Conservation (phyloP, 257 asterid species). For the Solanum microdontum region DNA sequence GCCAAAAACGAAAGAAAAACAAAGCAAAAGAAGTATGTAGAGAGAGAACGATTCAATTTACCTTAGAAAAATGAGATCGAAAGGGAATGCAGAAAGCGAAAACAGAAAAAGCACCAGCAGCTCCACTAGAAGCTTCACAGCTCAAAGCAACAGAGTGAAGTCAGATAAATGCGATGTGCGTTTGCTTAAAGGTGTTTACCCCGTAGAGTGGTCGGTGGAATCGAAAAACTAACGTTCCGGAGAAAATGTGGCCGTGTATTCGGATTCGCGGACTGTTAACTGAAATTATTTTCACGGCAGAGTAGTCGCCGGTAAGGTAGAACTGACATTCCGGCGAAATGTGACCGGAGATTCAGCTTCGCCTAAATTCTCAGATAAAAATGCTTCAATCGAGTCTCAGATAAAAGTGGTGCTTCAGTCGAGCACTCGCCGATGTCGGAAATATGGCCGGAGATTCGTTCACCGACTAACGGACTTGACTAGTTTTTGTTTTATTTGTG, state of each 20-base stretch:
- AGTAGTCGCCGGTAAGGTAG: not conserved
- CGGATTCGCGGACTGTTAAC: not conserved
- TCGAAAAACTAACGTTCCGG: slow-evolving; percentile 8
- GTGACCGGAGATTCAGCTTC: not conserved
- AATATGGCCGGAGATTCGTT: not conserved
- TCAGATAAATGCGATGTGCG: not conserved
- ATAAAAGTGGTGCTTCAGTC: not conserved
- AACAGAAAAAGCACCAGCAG: slow-evolving; percentile 13
- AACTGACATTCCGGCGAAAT: not conserved
- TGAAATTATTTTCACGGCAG: not conserved
- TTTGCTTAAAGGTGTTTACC: not conserved
- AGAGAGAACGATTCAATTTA: slow-evolving; percentile 5
- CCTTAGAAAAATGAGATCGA: slow-evolving; percentile 57
- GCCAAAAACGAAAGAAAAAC: slow-evolving; percentile 14
- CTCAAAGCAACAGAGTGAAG: not conserved
- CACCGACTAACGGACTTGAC: slow-evolving; percentile 66
- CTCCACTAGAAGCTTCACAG: not conserved
- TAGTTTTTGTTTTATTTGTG: slow-evolving; percentile 38
- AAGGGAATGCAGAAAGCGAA: slow-evolving; percentile 13
- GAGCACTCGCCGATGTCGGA: not conserved
- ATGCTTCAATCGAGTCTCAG: not conserved
- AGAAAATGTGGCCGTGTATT: slow-evolving; percentile 27
- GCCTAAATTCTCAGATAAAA: not conserved
- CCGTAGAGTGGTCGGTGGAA: not conserved
- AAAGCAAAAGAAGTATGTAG: not conserved